Evolutionary conservation across 1,139 yeast species (phyloP), one percentile per base, ranked within the genome.

Genomic region (Blastobotrys persicus): DNA sequence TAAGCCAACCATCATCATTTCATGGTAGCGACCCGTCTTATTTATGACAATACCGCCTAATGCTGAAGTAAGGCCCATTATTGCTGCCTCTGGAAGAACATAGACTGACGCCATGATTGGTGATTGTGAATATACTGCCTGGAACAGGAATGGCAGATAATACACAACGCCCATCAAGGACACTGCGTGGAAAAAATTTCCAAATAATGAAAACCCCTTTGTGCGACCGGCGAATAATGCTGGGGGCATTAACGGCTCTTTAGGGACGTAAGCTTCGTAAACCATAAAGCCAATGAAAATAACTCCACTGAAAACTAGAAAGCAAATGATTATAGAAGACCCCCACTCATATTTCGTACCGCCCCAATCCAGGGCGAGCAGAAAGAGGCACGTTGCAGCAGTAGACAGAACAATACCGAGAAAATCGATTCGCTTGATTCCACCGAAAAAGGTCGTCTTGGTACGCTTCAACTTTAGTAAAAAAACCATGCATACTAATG

Each of bases 291-390:
- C 72, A 17, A 1, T 77, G 76, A 39, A 85, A 80, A 45, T 78
- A 42, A 17, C 57, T 7, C 47, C 59, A 11, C 59, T 50, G 39
- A 57, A 49, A 1, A 75, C 71, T 56, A 83, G 74, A 59, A 77
- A 73, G 31, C 70, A 62, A n/a, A 82, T 79, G 0, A 80, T 78
- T 1, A 79, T 75, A 1, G 78, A 79, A 1, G 85, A 79, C 14
- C 67, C 65, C 83, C 83, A 78, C 1, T 71, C 60, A 51, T 66
- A 71, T 32, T 65, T 62, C 9, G 67, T 65, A 14, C 80, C 80
- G 38, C 83, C 84, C 63, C 79, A 76, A 2, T 80, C 74, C 45
- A 79, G 61, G 1, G 74, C 83, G 43, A 79, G 59, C 33, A 79
- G 66, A 6, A 77, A 47, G 31, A 78, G 54, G 6, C 74, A 74